Evolutionary conservation across 2,329 filamentous ascomycete species (phyloP).

Genomic region (Diaporthe ilicicola): DNA sequence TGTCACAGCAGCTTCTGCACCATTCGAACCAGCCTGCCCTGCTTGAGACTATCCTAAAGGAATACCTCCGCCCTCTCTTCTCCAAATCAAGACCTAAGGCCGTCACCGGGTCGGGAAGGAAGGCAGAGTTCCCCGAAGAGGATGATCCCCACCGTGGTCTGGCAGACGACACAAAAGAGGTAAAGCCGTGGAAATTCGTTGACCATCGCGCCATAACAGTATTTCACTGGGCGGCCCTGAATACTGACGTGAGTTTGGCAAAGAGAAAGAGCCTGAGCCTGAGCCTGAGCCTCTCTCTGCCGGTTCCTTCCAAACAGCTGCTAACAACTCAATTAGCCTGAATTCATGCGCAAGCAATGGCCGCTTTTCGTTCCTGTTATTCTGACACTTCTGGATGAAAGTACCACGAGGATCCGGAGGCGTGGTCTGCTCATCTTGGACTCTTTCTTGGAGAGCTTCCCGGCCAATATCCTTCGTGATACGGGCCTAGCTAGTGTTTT

Average conservation of each 20-base stretch:
- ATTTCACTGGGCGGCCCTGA: constrained; percentile 67
- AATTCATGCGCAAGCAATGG: constrained; percentile 66
- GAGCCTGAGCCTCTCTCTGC: neutral
- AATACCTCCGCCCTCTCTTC: constrained; percentile 75
- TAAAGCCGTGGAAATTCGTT: constrained; percentile 70
- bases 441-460: constrained; percentile 63
- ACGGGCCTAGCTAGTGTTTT: constrained; percentile 76
- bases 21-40: constrained; percentile 49
- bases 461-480: constrained; percentile 59
- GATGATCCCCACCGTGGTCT: constrained; percentile 46
- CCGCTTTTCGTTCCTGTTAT: constrained; percentile 75
- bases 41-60: constrained; percentile 64
- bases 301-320: constrained; percentile 7
- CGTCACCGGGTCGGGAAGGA: constrained; percentile 66
- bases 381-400: constrained; percentile 73
- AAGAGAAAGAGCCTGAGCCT: constrained; percentile 33
- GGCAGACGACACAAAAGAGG: constrained; percentile 48
- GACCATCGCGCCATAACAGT: constrained; percentile 61
- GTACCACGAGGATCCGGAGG: constrained; percentile 59
- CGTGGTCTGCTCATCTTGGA: constrained; percentile 64
- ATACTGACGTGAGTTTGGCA: constrained; percentile 55
- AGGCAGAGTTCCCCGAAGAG: constrained; percentile 54
- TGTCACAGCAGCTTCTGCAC: constrained; percentile 41
- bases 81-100: constrained; percentile 59
- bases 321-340: constrained; percentile 42